These are phyloP conservation scores for Colletotrichum sp. DNA, from an alignment of 2,329 filamentous ascomycete genomes.

Conservation along the genomic window DNA sequence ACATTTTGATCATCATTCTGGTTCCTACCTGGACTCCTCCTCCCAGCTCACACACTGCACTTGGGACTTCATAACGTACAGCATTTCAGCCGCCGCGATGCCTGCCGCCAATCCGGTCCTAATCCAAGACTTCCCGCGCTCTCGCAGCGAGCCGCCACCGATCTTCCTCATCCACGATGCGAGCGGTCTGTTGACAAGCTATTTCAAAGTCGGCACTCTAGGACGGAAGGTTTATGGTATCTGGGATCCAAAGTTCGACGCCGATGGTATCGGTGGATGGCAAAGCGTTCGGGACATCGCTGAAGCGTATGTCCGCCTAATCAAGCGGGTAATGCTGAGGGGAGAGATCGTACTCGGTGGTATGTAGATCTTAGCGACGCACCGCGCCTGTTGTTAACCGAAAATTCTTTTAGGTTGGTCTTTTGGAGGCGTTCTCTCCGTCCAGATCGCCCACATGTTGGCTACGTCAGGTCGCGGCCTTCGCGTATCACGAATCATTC, in stretches of 20 bases:
- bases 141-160: not conserved
- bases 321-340: constrained; percentile 12
- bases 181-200: constrained; percentile 4
- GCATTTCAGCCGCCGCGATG: not conserved
- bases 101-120: constrained; percentile 5
- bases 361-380: not conserved
- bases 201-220: constrained; percentile 5
- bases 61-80: not conserved
- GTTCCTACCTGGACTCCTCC: not conserved
- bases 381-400: rapidly evolving
- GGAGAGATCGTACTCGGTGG: constrained; percentile 9
- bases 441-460: constrained; percentile 8
- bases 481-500: constrained; percentile 7
- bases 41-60: not conserved
- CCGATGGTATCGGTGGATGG: constrained; percentile 12
- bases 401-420: not conserved
- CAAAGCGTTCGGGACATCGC: constrained; percentile 5
- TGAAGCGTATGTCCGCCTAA: constrained; percentile 9
- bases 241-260: constrained; percentile 14
- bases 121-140: constrained; percentile 4
- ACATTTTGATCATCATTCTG: not conserved
- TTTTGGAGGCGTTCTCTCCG: constrained; percentile 1
- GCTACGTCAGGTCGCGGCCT: constrained; percentile 5
- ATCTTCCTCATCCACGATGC: constrained; percentile 14
- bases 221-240: constrained; percentile 4